Evolutionary conservation across 1,284 basidiomycete species (phyloP).

Genomic region (Puccinia polysora): DNA sequence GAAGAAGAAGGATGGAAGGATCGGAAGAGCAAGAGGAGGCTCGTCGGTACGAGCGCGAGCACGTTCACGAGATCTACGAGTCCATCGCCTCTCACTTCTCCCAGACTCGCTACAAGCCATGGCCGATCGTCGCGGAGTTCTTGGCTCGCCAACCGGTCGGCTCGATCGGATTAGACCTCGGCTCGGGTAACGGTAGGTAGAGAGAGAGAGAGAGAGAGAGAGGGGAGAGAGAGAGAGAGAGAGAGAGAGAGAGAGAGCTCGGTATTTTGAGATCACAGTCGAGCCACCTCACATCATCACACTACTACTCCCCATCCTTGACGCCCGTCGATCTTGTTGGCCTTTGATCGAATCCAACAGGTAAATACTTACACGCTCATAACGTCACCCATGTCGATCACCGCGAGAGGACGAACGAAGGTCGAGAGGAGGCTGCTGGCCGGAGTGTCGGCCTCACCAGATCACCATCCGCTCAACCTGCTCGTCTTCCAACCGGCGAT

Average conservation of each 20-base stretch:
- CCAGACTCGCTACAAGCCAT: constrained; percentile 92
- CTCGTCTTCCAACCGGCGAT: no score
- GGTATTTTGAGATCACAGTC: no score
- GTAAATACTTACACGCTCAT: constrained; percentile 41
- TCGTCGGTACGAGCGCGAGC: constrained; percentile 65
- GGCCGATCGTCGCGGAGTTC: constrained; percentile 85
- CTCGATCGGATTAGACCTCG: constrained; percentile 84
- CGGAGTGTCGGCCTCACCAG: no score
- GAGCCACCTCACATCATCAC: not conserved
- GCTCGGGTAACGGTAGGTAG: constrained; percentile 97
- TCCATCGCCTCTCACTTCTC: constrained; percentile 87
- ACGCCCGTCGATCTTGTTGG: not conserved
- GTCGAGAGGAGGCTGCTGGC: constrained; percentile 15
- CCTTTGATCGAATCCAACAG: no score
- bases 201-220: no score
- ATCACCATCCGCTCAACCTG: not conserved
- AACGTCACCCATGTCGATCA: constrained; percentile 19
- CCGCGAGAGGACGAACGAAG: not conserved
- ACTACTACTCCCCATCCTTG: not conserved
- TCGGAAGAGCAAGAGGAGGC: no score
- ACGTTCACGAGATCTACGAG: constrained; percentile 83
- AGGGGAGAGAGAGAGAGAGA: no score
- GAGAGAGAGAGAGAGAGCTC: no score
- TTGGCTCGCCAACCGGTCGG: constrained; percentile 68
- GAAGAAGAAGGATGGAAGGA: no score